A percentile compares a stretch with the other conserved stretches of the same genome.
phyloP scores from a whole-genome alignment of 768 basidiomycete species.

The Phanerochaete carnosa region DNA sequence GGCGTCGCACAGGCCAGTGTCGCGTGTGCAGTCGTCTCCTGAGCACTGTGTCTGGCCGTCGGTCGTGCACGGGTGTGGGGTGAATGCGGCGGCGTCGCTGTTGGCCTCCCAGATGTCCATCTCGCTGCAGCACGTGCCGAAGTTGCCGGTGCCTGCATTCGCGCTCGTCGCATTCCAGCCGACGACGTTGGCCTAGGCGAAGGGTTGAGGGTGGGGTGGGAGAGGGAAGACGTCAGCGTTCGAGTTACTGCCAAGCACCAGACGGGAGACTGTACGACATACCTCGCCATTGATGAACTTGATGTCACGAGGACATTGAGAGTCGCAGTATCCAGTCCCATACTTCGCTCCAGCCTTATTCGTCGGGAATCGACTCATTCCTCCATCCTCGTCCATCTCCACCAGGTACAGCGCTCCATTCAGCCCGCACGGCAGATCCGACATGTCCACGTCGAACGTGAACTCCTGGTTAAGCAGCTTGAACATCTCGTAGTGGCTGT shows the following conservation, averaged over 20 bases:
- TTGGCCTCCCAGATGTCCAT: constrained; percentile 60
- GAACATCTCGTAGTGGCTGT: constrained; percentile 41
- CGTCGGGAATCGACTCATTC: constrained; percentile 36
- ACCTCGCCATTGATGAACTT: constrained; percentile 54
- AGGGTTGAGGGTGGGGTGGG: not conserved
- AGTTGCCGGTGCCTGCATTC: constrained; percentile 43
- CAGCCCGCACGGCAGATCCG: constrained; percentile 49
- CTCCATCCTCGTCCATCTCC: constrained; percentile 54
- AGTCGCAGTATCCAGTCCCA: constrained; percentile 49
- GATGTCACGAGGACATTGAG: constrained; percentile 51
- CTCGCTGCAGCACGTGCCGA: constrained; percentile 52
- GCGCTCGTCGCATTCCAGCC: constrained; percentile 36
- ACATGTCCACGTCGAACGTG: constrained; percentile 42
- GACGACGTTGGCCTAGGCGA: constrained; percentile 42
- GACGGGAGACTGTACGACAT: constrained; percentile 19
- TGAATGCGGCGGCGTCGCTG: constrained; percentile 46
- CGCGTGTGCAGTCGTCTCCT: constrained; percentile 32
- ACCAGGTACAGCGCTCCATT: constrained; percentile 57
- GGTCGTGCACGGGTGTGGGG: constrained; percentile 45
- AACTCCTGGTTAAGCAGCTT: constrained; percentile 47
- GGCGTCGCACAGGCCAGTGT: constrained; percentile 45
- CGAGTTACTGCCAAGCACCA: not conserved
- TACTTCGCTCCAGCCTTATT: constrained; percentile 57
- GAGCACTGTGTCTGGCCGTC: constrained; percentile 39
- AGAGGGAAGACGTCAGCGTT: not conserved